These are phyloP conservation scores for Nemania diffusa DNA, from an alignment of 2,329 filamentous ascomycete species.

Conservation along the genomic window DNA sequence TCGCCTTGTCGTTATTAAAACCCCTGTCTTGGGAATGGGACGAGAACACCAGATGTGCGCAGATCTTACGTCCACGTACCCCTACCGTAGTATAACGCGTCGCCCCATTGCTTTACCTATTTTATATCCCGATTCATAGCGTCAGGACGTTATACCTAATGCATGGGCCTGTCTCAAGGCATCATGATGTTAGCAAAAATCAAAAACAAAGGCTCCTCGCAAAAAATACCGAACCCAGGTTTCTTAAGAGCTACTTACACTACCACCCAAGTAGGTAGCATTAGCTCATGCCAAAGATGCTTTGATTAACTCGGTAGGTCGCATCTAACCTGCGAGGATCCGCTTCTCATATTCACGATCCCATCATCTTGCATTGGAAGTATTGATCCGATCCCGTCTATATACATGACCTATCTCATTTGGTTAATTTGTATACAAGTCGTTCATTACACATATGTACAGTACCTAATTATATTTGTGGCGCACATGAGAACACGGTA, in stretches of 20 bases:
- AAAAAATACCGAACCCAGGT: neutral
- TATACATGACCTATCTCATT: neutral
- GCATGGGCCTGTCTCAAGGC: neutral
- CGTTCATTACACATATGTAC: too few species aligned
- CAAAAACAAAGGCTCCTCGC: too few species aligned
- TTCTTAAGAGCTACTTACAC: neutral
- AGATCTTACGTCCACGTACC: slow-evolving; percentile 27
- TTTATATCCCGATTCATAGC: slow-evolving; percentile 12
- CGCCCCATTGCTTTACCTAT: neutral
- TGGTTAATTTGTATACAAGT: too few species aligned
- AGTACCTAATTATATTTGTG: neutral
- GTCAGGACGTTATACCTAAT: neutral
- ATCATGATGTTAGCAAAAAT: neutral
- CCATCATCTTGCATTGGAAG: slow-evolving; percentile 43
- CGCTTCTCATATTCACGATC: slow-evolving; percentile 40
- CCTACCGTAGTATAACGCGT: slow-evolving; percentile 20
- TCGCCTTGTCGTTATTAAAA: slow-evolving; percentile 25
- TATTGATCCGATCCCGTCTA: slow-evolving; percentile 29
- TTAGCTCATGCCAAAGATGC: neutral
- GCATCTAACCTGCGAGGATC: slow-evolving; percentile 27
- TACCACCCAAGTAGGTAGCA: neutral
- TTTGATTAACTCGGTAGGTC: slow-evolving; percentile 4
- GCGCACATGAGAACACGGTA: neutral
- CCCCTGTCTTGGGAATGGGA: slow-evolving; percentile 34
- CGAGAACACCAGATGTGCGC: slow-evolving; percentile 33